Evolutionary conservation across 345 rosid species (phyloP).

Genomic region (Aethionema arabicum): DNA sequence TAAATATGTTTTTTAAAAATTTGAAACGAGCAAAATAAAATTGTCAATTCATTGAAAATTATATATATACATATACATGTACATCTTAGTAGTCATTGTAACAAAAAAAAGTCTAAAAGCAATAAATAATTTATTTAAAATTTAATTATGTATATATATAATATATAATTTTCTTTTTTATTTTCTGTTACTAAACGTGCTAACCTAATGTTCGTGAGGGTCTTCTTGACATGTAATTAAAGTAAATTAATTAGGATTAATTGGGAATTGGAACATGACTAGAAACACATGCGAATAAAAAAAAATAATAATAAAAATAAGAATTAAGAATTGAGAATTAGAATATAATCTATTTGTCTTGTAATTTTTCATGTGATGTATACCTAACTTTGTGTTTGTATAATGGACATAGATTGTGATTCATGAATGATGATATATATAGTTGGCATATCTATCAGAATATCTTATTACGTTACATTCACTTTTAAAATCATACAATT

Average conservation of each 20-base stretch:
- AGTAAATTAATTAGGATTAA: slow-evolving; percentile 5
- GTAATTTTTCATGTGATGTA: slow-evolving; percentile 10
- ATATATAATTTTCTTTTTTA: no score
- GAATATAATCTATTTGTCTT: neutral
- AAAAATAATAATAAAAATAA: neutral
- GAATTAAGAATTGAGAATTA: neutral
- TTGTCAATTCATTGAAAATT: no score
- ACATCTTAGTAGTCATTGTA: no score
- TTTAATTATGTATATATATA: no score
- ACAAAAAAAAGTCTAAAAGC: no score
- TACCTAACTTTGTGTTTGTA: slow-evolving; percentile 13
- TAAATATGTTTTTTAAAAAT: no score
- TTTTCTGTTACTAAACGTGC: no score
- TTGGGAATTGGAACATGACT: neutral
- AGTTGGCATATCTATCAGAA: neutral
- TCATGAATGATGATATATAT: slow-evolving; percentile 5
- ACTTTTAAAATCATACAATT: slow-evolving; percentile 22
- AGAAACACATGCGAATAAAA: slow-evolving; percentile 1
- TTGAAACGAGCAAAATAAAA: no score
- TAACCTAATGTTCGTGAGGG: neutral
- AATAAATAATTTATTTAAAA: no score
- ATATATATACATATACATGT: no score
- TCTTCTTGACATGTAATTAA: slow-evolving; percentile 14
- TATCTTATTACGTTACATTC: slow-evolving; percentile 8
- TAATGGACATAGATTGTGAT: slow-evolving; percentile 7